Percentiles rank a stretch among this genome's conserved stretches.
phyloP scores from a whole-genome alignment of 306 rosid genomes.

The Pterocarpus santalinus region DNA sequence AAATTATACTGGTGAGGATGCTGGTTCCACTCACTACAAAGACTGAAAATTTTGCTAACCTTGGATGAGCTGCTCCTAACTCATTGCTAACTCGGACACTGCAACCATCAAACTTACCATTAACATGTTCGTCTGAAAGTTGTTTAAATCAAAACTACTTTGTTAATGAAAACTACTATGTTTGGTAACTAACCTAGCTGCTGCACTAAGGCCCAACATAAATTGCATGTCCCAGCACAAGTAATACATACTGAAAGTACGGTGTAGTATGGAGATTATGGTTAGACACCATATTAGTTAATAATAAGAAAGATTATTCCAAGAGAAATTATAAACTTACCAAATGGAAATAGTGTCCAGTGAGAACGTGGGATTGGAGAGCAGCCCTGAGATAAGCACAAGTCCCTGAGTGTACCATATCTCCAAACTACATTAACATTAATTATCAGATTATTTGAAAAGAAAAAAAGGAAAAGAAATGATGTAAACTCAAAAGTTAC shows the following conservation, averaged over 20 bases:
- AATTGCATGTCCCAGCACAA: too few species aligned
- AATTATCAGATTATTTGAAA: conserved; percentile 1
- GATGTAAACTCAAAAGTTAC: neutral
- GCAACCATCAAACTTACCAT: conserved; percentile 18
- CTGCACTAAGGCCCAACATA: conserved; percentile 77
- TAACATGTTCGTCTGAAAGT: neutral
- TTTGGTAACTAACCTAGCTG: conserved; percentile 66
- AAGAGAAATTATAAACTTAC: conserved; percentile 43
- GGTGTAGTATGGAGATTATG: neutral
- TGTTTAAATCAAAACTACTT: neutral
- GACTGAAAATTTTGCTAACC: conserved; percentile 71
- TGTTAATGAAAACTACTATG: neutral
- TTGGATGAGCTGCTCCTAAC: conserved; percentile 76
- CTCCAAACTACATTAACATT: conserved; percentile 67
- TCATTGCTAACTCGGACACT: conserved; percentile 81
- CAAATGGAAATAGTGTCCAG: conserved; percentile 70
- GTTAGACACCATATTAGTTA: conserved; percentile 6
- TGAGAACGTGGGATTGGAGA: conserved; percentile 69
- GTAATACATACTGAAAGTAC: too few species aligned
- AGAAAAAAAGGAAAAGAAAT: neutral
- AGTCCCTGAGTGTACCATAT: conserved; percentile 86
- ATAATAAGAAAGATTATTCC: conserved; percentile 9
- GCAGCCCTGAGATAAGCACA: conserved; percentile 79
- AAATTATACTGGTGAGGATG: conserved; percentile 61
- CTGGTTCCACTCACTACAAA: conserved; percentile 71